Base-by-base conservation (phyloP, 345 rosid genomes). In the Cardamine chenopodiifolia region DNA sequence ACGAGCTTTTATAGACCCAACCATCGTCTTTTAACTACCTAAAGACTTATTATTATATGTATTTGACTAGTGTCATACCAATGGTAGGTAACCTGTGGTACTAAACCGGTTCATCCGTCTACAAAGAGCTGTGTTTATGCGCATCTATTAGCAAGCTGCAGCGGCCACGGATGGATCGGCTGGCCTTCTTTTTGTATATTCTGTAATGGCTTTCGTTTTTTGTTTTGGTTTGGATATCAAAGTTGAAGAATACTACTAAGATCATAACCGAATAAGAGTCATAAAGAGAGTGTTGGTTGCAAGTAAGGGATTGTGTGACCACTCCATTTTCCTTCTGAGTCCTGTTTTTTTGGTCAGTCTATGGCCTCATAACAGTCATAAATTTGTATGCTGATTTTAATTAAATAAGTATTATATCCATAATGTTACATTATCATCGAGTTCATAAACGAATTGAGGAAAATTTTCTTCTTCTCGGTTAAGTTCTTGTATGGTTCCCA, bases 51-150 rank as follows among this genome's bases (percentile, higher is more conserved):
- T 20, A 75, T 49, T 50, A 60, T 25, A 28, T 49, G 68, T 75
- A 25, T 60, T 19, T 60, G 62, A 39, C 74, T 28, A 80, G 83
- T 73, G 70, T 76, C 74, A 73, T 78, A 53, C 44, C 77, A 37
- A 58, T 77, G 47, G 60, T 77, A 29, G 42, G 72, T 80, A 74
- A 68, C 31, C 8, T 48, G 4, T 66, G 72, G 60, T 29, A 48
- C 10, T 47, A 19, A 47, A 58, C 10, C 73, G 48, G 84, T 85
- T 85, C 87, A 72, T 85, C 91, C 64, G 84, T 89, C 70, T 73
- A 52, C 54, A 85, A 72, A 81, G 94, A 82, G 96, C 92, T 89
- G 97, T 76, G 75, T 76, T 18, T 83, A 76, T 81, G 85, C 77
- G 75, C 80, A 84, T 82, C 84, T 68, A 56, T 58, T 66, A 74